These are phyloP conservation scores for Boehmeria nivea DNA, from an alignment of 306 rosid genomes.

Conservation along the genomic window DNA sequence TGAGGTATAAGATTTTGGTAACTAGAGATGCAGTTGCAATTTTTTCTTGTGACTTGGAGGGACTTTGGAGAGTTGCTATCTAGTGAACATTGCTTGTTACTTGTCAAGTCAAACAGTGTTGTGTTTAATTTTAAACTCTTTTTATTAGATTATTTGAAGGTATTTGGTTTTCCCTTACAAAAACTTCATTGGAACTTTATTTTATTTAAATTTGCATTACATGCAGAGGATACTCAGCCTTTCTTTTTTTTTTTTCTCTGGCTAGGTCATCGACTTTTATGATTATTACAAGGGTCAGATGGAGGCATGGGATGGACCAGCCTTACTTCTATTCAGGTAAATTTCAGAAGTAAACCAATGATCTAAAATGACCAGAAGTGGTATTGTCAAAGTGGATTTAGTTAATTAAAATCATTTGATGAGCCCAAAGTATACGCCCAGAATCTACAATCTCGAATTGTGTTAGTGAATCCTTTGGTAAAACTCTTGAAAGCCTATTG, in stretches of 20 bases:
- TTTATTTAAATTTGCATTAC: slow-evolving; percentile 11
- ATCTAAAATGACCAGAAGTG: not conserved
- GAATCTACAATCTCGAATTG: no score
- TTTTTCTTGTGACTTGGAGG: not conserved
- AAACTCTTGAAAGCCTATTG: no score
- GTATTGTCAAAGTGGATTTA: no score
- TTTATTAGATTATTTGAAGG: not conserved
- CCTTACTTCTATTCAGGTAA: slow-evolving; percentile 96
- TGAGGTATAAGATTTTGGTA: slow-evolving; percentile 48
- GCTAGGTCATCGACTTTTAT: slow-evolving; percentile 81
- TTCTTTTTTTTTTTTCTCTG: slow-evolving; percentile 17
- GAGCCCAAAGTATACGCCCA: no score
- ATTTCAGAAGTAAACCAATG: not conserved
- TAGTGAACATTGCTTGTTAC: not conserved
- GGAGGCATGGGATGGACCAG: slow-evolving; percentile 99
- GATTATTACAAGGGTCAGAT: slow-evolving; percentile 99
- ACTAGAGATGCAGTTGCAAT: not conserved
- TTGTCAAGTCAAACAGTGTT: not conserved
- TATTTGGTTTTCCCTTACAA: no score
- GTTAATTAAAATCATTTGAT: no score
- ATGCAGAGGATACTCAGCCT: not conserved
- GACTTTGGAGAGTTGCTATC: no score
- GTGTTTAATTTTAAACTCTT: not conserved
- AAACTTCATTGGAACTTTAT: not conserved
- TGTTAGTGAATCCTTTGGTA: no score